These are phyloP conservation scores for Copromyces sp. DNA, from an alignment of 495 filamentous ascomycete genomes.

Conservation along the genomic window DNA sequence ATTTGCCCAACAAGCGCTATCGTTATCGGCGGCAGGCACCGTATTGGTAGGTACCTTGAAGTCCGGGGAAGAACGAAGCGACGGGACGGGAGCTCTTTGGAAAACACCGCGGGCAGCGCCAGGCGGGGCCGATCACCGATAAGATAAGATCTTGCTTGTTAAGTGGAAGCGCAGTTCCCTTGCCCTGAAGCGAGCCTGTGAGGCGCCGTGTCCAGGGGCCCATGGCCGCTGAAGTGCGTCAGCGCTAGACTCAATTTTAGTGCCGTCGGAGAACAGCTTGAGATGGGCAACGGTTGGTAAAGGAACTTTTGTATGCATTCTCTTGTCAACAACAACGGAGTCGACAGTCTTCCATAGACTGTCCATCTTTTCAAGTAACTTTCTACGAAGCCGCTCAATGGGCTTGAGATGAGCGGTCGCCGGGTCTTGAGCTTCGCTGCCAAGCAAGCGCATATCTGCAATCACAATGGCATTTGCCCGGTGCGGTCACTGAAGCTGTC, in stretches of 20 bases:
- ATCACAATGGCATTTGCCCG: constrained; percentile 2
- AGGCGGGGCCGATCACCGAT: neutral
- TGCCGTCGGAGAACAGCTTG: neutral
- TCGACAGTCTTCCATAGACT: neutral
- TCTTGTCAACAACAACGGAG: neutral
- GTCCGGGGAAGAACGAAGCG: neutral
- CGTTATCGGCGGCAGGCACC: neutral
- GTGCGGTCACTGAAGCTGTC: neutral
- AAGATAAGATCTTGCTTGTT: neutral
- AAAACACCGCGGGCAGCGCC: neutral
- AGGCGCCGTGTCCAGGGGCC: neutral
- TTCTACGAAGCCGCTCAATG: constrained; percentile 4
- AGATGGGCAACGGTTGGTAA: neutral
- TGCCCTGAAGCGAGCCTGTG: neutral
- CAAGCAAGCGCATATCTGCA: constrained; percentile 8
- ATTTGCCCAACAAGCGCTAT: neutral
- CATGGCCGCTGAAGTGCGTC: neutral
- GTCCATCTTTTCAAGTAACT: neutral
- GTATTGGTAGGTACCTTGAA: neutral
- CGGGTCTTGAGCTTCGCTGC: constrained; percentile 16
- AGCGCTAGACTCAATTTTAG: neutral
- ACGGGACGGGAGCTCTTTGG: neutral
- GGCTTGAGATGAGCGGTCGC: constrained; percentile 18
- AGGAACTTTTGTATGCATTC: neutral
- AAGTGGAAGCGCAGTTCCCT: neutral